These are phyloP conservation scores for Trichosanthes truncata DNA, from an alignment of 306 rosid genomes.

Conservation along the genomic window DNA sequence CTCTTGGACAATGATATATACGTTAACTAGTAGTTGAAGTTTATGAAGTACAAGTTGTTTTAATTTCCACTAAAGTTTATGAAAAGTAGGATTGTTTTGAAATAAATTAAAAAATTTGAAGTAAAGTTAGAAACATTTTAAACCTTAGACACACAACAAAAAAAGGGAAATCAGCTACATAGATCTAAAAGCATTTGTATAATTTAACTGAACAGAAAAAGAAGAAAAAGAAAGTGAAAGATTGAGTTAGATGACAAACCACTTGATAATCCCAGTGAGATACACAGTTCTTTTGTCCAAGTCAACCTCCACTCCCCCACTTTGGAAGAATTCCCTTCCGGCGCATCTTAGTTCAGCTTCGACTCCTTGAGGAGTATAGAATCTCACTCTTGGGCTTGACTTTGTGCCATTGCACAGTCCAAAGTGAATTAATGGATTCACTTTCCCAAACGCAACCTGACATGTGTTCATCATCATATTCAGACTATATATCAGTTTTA, in stretches of 20 bases:
- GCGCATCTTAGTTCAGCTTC: slow-evolving; percentile 72
- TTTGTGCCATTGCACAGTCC: slow-evolving; percentile 80
- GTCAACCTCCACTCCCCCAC: slow-evolving; percentile 67
- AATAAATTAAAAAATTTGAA: too few relatives aligned
- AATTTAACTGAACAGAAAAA: not conserved
- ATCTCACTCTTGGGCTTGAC: slow-evolving; percentile 75
- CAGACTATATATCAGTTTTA: not conserved
- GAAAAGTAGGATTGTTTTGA: too few relatives aligned
- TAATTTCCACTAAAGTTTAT: too few relatives aligned
- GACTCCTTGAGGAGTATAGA: slow-evolving; percentile 60
- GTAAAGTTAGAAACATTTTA: not conserved
- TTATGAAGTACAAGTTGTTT: too few relatives aligned
- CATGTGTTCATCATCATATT: not conserved
- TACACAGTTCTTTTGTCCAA: slow-evolving; percentile 71
- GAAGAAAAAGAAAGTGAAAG: not conserved
- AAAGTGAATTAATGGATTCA: slow-evolving; percentile 76
- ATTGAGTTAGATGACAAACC: slow-evolving; percentile 31
- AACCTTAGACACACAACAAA: too few relatives aligned
- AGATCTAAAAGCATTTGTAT: not conserved
- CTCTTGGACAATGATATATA: too few relatives aligned
- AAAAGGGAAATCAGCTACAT: not conserved
- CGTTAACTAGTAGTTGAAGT: too few relatives aligned
- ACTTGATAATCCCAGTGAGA: slow-evolving; percentile 59
- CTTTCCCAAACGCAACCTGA: slow-evolving; percentile 54
- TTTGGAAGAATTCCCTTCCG: slow-evolving; percentile 67